Conservation (phyloP, 768 basidiomycete species). For the Amyloporia xantha region DNA sequence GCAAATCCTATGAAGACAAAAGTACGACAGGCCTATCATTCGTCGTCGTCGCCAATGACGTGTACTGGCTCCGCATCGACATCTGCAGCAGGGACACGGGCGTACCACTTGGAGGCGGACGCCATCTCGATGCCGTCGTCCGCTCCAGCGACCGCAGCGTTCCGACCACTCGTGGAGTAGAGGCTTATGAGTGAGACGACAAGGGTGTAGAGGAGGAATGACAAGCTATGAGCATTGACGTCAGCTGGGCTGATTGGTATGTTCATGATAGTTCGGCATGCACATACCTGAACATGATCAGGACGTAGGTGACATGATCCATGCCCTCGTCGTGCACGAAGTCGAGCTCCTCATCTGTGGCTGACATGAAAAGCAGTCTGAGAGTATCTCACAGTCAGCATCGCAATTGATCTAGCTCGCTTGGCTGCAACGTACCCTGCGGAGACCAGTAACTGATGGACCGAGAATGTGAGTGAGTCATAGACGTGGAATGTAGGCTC, state of each 20-base stretch:
- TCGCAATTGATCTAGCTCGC: neutral
- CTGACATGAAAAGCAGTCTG: constrained; percentile 85
- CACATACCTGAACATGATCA: constrained; percentile 74
- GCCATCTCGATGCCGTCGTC: constrained; percentile 35
- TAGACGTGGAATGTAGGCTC: neutral
- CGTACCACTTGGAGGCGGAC: constrained; percentile 53
- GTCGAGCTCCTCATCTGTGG: constrained; percentile 83
- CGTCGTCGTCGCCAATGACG: constrained; percentile 48
- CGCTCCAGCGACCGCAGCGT: constrained; percentile 30
- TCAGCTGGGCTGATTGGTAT: neutral
- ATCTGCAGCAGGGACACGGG: constrained; percentile 44
- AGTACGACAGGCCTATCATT: neutral
- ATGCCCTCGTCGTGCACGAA: constrained; percentile 66
- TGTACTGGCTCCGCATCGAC: constrained; percentile 26
- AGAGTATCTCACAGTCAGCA: neutral
- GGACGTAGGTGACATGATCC: constrained; percentile 88
- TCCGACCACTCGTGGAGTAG: constrained; percentile 56
- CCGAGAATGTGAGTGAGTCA: neutral
- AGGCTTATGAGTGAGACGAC: constrained; percentile 65
- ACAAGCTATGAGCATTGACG: constrained; percentile 44
- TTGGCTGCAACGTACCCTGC: constrained; percentile 44
- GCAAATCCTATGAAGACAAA: too few relatives aligned
- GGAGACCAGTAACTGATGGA: constrained; percentile 56
- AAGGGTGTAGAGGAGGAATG: constrained; percentile 74
- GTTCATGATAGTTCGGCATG: too few relatives aligned